A percentile compares a stretch with the other conserved stretches of the same genome.
Conservation (phyloP, 176 grass and related monocot species). For the Luzula sylvatica region DNA sequence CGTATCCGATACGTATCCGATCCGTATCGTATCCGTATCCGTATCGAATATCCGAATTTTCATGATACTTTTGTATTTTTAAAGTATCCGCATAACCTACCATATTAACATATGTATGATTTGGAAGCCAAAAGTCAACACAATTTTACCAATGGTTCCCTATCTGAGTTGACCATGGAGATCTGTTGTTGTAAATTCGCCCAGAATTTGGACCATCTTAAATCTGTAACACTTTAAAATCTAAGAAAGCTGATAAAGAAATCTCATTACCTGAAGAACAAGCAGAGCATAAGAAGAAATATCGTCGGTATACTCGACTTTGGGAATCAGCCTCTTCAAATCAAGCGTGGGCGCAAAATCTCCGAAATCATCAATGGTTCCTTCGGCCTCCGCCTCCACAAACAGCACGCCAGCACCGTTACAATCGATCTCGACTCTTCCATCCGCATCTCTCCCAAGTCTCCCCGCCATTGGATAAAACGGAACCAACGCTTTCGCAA, state of each 20-base stretch:
- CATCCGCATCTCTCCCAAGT: conserved; percentile 67
- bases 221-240: not conserved
- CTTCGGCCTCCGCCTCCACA: conserved; percentile 58
- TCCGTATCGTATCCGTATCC: no score
- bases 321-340: conserved; percentile 63
- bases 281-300: conserved; percentile 68
- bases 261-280: conserved; percentile 57
- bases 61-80: no score
- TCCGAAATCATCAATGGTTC: conserved; percentile 47
- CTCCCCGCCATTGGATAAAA: conserved; percentile 92
- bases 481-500: conserved; percentile 59
- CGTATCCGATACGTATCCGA: no score
- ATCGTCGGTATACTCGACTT: conserved; percentile 67
- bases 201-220: no score
- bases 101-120: no score
- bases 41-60: no score
- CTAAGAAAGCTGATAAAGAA: not conserved
- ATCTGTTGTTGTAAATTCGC: no score
- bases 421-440: conserved; percentile 83
- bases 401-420: conserved; percentile 64
- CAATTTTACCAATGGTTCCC: no score
- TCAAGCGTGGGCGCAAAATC: conserved; percentile 90
- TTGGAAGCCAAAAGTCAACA: no score
- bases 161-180: no score
- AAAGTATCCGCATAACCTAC: no score